Base-by-base conservation (phyloP, 2,329 filamentous ascomycete species). In the Diplodia intermedia region DNA sequence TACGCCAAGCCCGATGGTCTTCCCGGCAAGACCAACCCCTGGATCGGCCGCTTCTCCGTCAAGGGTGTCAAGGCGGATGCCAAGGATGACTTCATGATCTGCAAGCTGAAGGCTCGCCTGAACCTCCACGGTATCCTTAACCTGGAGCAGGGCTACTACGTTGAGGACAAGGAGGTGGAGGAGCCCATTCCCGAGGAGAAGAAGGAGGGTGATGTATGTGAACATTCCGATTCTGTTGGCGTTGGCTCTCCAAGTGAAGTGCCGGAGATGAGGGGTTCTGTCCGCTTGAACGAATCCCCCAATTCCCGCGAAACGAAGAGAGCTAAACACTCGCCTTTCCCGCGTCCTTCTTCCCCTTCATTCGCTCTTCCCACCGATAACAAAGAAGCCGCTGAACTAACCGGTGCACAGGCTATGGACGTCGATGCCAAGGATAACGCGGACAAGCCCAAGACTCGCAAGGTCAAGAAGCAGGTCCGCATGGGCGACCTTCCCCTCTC, bases 81-180 rank as follows among this genome's bases (percentile, higher is more conserved):
- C 72, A 94, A 95, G 79, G 92, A 96, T 69, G 95, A 98, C 79
- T 99, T 98, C 81, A 98, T 99, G 94, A 96, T 98, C 77, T 99
- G 95, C 90, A 99, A 99, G 86, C 90, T 99, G 71, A 98, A 98
- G 88, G 94, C 95, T 57, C 90, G 95, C 71, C 88, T 99, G 68
- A 99, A 99, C 83, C 88, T 98, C 71, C 94, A 98, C 84, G 95
- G 95, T 80, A 88, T 99, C 69, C 86, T 99, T 72, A 98, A 98
- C 78, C 91, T 99, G 47, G 95, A 99, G 85, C 94, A 90, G 71
- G 95, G 94, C 70, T 99, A 99, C 86, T 98, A 93, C 76, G 95
- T 99, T 66, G 95, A 99, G 84, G 95, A 99, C 79, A 89, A 96
- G 77, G 95, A 99, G 82, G 90, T 98, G 68, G 95, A 99, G 84